Evolutionary conservation across 2,329 filamentous ascomycete species (phyloP).

Genomic region (Fusarium sp.): DNA sequence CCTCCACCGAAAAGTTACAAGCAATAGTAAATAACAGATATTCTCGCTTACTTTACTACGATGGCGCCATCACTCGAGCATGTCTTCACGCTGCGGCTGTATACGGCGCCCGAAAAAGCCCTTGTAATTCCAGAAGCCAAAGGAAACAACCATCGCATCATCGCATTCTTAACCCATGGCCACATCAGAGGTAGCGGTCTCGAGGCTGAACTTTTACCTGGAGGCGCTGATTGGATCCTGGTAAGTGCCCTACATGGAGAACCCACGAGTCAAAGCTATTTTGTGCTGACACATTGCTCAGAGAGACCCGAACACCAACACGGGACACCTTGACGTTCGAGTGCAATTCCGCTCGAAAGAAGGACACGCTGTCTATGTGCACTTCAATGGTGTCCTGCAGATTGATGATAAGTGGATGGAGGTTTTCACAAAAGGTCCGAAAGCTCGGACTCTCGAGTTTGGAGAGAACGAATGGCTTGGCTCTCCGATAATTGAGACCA

Average conservation of each 20-base stretch:
- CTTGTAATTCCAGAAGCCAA: slow-evolving; percentile 10
- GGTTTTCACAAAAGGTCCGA: background rate
- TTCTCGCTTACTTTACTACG: too few relatives aligned
- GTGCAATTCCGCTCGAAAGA: slow-evolving; percentile 1
- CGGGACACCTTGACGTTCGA: slow-evolving; percentile 10
- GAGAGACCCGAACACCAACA: slow-evolving; percentile 20
- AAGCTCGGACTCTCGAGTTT: slow-evolving; percentile 15
- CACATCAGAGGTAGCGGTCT: background rate
- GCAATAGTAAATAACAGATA: too few relatives aligned
- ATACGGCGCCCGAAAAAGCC: slow-evolving; percentile 1
- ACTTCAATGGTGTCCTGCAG: slow-evolving; percentile 2
- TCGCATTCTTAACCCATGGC: slow-evolving; percentile 13
- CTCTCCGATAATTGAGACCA: background rate
- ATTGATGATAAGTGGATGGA: slow-evolving; percentile 29
- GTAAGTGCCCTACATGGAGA: background rate
- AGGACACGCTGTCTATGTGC: background rate
- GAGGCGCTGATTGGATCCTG: slow-evolving; percentile 18
- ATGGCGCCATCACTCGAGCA: slow-evolving; percentile 13
- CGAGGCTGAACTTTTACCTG: slow-evolving; percentile 11
- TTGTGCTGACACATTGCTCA: background rate
- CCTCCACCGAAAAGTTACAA: too few relatives aligned
- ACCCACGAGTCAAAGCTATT: too few relatives aligned
- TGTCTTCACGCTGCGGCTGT: slow-evolving; percentile 13
- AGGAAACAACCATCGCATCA: slow-evolving; percentile 8
- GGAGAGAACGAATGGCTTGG: slow-evolving; percentile 21